These are phyloP conservation scores for Vachellia pachyceras DNA, from an alignment of 306 rosid genomes.

Conservation along the genomic window DNA sequence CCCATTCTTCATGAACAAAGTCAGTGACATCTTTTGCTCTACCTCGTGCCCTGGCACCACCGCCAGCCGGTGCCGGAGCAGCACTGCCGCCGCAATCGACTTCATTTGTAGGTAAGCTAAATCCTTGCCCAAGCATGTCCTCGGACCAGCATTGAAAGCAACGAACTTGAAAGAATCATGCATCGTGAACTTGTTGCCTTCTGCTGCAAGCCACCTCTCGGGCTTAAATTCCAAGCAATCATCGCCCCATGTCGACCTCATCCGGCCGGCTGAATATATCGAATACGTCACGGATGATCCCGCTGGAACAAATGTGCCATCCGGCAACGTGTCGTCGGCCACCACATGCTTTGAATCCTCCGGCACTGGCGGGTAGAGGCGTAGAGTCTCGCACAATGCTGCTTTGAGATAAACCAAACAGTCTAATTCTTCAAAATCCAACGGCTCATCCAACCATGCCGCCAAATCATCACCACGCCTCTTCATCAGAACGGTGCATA, in stretches of 20 bases:
- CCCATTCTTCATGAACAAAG: constrained; percentile 22
- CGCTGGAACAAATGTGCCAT: neutral
- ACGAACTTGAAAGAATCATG: constrained; percentile 11
- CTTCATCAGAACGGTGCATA: constrained; percentile 14
- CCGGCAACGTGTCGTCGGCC: neutral
- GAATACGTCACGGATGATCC: constrained; percentile 12
- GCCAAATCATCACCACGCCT: constrained; percentile 17
- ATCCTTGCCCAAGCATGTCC: constrained; percentile 18
- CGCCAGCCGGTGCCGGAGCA: neutral
- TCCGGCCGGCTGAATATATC: neutral
- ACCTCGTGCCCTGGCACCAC: constrained; percentile 15
- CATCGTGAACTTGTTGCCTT: neutral
- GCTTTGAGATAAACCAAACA: neutral
- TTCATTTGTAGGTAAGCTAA: constrained; percentile 21
- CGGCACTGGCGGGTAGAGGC: constrained; percentile 3
- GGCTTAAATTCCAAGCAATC: constrained; percentile 21
- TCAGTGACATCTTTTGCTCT: constrained; percentile 4
- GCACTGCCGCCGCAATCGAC: constrained; percentile 12
- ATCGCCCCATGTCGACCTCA: constrained; percentile 17
- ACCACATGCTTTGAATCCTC: constrained; percentile 20
- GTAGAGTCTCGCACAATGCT: neutral
- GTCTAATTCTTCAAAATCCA: constrained; percentile 9
- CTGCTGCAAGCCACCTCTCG: constrained; percentile 1
- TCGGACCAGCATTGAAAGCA: constrained; percentile 23
- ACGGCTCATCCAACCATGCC: constrained; percentile 1